Conservation (phyloP, 1,139 yeast genomes). For the Candida sp. region DNA sequence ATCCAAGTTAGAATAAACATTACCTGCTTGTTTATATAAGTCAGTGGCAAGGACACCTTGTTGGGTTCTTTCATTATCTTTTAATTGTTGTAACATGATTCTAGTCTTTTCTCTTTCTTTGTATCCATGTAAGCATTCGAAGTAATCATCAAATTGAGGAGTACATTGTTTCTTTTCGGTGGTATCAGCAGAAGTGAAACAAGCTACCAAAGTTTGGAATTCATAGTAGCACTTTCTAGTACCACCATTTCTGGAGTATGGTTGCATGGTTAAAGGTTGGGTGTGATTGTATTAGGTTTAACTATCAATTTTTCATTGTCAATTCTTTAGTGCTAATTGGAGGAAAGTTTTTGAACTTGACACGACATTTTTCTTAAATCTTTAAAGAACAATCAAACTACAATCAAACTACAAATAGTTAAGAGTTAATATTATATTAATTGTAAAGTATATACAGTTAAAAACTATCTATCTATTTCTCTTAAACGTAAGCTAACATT, state of each 20-base stretch:
- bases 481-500: constrained; percentile 72
- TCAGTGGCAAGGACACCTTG: constrained; percentile 43
- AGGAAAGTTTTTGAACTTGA: background rate
- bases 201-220: constrained; percentile 44
- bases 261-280: constrained; percentile 29
- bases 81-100: constrained; percentile 45
- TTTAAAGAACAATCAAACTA: no score
- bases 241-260: constrained; percentile 49
- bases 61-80: constrained; percentile 38
- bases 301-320: background rate
- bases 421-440: no score
- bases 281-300: no score
- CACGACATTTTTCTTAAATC: background rate
- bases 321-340: constrained; percentile 3
- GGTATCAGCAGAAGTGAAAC: constrained; percentile 48
- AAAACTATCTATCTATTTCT: background rate
- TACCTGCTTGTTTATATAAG: constrained; percentile 41
- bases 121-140: constrained; percentile 47
- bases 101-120: constrained; percentile 48
- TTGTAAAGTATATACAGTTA: no score
- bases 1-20: constrained; percentile 45
- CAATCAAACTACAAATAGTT: no score
- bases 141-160: constrained; percentile 46
- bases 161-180: constrained; percentile 39
- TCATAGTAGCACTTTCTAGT: constrained; percentile 51